Base-by-base conservation (phyloP, 352 stramenopile genomes). In the Chrysophaeum taylorii region DNA sequence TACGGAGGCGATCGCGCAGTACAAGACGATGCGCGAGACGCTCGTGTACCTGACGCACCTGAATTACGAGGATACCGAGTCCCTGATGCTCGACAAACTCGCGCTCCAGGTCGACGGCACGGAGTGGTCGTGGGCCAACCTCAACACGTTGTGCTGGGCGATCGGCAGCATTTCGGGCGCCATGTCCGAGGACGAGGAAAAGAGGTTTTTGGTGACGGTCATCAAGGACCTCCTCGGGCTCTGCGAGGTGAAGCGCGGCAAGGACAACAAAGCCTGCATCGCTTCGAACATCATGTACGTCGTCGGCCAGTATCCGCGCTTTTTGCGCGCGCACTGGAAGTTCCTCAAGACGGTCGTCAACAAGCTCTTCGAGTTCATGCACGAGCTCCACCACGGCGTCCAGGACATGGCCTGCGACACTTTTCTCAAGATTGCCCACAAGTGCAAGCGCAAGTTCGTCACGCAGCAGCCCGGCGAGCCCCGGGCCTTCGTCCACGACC, bases 281-380 rank as follows among this genome's bases (percentile, higher is more conserved):
- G 96, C 96, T 2, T 97, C 89, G 70, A 99, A 98, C 80, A 99
- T 99, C 75, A 99, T 99, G 94, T 99, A 99, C 77, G 95, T 99
- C 29, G 95, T 99, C 31, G 95, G 96, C 1, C 95, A 99, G 83
- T 99, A 99, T 81, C 96, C 96, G 45, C 92, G 96, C 0, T 99
- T 99, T 79, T 78, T 99, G 39, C 93, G 94, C 64, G 91, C 91
- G 12, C 95, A 99, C 81, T 99, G 95, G 95, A 99, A 98, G 82
- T 99, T 99, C 78, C 81, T 99, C 33, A 95, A 96, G 70, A 99
- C 96, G 0, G 96, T 99, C n/a, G 94, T 99, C 54, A 98, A 98
- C 81, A 99, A 99, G 79, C 83, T 99, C 18, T 99, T 99, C 76
- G 95, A 99, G 82, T 99, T 99, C 76, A 99, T 99, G 95, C 95